Evolutionary conservation across 768 basidiomycete species (phyloP).

Genomic region (Mycena kentingensis): DNA sequence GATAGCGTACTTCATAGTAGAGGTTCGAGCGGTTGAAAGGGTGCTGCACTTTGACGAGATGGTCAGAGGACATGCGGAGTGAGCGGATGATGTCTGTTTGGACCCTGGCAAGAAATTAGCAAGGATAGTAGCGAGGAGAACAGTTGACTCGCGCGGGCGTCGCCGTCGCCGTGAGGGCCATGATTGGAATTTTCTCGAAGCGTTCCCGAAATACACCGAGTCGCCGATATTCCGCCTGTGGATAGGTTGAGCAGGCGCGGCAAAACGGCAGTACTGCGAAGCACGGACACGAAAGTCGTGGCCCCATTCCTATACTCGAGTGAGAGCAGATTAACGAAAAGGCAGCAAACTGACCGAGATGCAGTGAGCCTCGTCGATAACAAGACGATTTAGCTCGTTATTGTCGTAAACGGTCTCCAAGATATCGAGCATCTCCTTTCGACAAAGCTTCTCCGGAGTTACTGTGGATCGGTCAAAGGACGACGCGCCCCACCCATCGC

Average conservation of each 20-base stretch:
- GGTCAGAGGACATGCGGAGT: conserved; percentile 58
- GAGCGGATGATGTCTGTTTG: conserved; percentile 71
- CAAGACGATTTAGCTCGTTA: conserved; percentile 66
- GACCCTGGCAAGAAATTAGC: conserved; percentile 48
- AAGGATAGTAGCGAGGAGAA: not conserved
- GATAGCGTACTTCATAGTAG: conserved; percentile 79
- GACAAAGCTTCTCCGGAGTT: conserved; percentile 75
- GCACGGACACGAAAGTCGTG: conserved; percentile 76
- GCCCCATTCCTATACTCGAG: conserved; percentile 71
- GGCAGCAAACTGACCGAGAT: conserved; percentile 57
- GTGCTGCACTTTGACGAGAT: conserved; percentile 65
- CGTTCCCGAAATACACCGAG: conserved; percentile 70
- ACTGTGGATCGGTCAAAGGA: conserved; percentile 38
- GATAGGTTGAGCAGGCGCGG: too few relatives aligned
- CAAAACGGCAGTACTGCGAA: conserved; percentile 61
- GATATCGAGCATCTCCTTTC: conserved; percentile 51
- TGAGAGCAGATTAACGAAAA: not conserved
- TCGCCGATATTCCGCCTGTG: conserved; percentile 74
- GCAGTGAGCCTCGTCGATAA: conserved; percentile 88
- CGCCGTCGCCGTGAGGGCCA: conserved; percentile 86
- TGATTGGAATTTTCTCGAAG: conserved; percentile 75
- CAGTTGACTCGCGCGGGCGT: conserved; percentile 57
- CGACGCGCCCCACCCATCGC: not conserved
- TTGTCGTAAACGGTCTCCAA: conserved; percentile 55
- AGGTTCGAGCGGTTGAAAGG: conserved; percentile 82